These are phyloP conservation scores for Nematocida sp. DNA, from an alignment of 371 early-diverging fungal species.

Conservation along the genomic window DNA sequence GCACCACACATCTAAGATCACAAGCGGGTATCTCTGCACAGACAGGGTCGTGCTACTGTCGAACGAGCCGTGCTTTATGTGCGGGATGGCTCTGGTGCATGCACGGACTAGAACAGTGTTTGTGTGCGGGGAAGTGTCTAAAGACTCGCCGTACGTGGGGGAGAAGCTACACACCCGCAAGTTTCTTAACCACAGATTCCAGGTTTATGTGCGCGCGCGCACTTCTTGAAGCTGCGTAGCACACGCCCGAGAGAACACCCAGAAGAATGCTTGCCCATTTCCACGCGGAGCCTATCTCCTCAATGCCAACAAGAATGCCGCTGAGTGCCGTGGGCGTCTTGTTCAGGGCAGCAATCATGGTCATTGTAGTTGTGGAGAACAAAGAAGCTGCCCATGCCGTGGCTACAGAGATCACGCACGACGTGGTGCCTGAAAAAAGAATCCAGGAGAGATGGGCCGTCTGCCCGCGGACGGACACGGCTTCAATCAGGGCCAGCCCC, in stretches of 20 bases:
- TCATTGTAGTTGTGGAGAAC: slow-evolving; percentile 84
- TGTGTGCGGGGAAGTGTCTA: not conserved
- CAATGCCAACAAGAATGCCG: slow-evolving; percentile 71
- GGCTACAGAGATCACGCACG: slow-evolving; percentile 73
- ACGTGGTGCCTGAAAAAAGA: slow-evolving; percentile 73
- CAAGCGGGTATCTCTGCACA: slow-evolving; percentile 35
- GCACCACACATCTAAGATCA: not conserved
- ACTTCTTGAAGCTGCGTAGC: slow-evolving; percentile 14
- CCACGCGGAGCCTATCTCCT: slow-evolving; percentile 2
- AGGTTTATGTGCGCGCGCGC: not conserved
- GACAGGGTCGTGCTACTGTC: slow-evolving; percentile 25
- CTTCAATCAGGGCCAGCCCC: slow-evolving; percentile 70
- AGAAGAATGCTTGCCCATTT: slow-evolving; percentile 25
- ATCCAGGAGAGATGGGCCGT: slow-evolving; percentile 63
- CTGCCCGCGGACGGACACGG: slow-evolving; percentile 56
- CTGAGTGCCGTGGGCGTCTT: slow-evolving; percentile 86
- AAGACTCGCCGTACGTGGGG: slow-evolving; percentile 12
- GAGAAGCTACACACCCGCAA: slow-evolving; percentile 1
- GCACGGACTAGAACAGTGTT: slow-evolving; percentile 30
- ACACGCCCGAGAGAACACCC: slow-evolving; percentile 19
- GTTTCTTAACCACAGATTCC: slow-evolving; percentile 35
- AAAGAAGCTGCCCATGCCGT: slow-evolving; percentile 86
- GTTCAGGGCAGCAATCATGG: slow-evolving; percentile 96
- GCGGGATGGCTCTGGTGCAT: slow-evolving; percentile 48
- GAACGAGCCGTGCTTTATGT: slow-evolving; percentile 35